phyloP scores from a whole-genome alignment of 177 flowering plant species.

The Vitis hybrid region DNA sequence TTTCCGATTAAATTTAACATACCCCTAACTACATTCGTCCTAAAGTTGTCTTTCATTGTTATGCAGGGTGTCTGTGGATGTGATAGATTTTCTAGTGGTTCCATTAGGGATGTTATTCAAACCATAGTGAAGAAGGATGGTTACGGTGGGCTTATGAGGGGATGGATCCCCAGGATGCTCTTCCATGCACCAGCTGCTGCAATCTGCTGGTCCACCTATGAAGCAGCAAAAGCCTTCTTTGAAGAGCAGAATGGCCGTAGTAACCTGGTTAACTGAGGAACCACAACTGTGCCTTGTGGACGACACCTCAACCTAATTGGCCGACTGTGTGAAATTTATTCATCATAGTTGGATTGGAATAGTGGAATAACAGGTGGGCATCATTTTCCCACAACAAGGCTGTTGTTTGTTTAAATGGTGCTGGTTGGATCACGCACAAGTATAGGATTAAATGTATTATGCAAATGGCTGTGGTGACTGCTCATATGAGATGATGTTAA shows the following conservation, averaged over 20 bases:
- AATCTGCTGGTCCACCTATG: constrained; percentile 89
- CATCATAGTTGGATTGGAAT: too few relatives aligned
- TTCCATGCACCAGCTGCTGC: constrained; percentile 97
- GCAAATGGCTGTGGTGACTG: too few relatives aligned
- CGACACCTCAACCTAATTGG: too few relatives aligned
- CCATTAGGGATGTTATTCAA: constrained; percentile 53
- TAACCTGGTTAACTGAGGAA: not conserved
- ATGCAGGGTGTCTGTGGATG: constrained; percentile 81
- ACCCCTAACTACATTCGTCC: too few relatives aligned
- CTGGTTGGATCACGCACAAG: too few relatives aligned
- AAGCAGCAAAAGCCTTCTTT: constrained; percentile 70
- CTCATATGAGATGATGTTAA: too few relatives aligned
- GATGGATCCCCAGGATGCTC: constrained; percentile 87
- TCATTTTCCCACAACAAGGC: too few relatives aligned
- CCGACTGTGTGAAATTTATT: too few relatives aligned
- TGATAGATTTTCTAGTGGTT: constrained; percentile 60
- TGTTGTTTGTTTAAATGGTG: too few relatives aligned
- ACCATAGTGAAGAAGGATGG: constrained; percentile 70
- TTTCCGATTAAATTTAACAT: too few relatives aligned
- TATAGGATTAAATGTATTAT: too few relatives aligned
- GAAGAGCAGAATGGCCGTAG: constrained; percentile 39
- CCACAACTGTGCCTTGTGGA: not conserved
- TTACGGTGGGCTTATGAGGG: constrained; percentile 70
- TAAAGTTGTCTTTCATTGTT: not conserved
- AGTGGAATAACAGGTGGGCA: too few relatives aligned